These are phyloP conservation scores for Aethionema arabicum DNA, from an alignment of 345 rosid species.

Conservation along the genomic window DNA sequence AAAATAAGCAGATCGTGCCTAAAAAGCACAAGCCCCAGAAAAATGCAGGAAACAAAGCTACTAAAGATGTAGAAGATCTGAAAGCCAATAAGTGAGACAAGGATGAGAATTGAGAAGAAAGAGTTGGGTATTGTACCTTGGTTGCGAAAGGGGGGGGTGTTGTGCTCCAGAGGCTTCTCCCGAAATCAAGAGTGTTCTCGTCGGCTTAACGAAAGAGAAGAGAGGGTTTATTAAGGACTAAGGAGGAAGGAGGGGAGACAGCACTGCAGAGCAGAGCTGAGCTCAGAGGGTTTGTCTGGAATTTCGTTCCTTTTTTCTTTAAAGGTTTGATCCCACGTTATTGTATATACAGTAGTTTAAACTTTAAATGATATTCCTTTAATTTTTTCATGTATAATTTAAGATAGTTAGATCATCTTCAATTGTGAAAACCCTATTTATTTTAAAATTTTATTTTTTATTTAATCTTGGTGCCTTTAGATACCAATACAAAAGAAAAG, in stretches of 20 bases:
- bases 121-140: conserved; percentile 37
- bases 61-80: conserved; percentile 33
- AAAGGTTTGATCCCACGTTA: no score
- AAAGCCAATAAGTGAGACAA: neutral
- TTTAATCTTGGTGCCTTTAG: no score
- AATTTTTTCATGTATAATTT: no score
- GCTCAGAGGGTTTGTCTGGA: conserved; percentile 36
- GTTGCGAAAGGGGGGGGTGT: conserved; percentile 11
- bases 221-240: no score
- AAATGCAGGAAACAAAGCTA: neutral
- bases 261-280: neutral
- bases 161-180: conserved; percentile 29
- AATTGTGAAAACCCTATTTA: no score
- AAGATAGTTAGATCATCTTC: no score
- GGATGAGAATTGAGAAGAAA: neutral
- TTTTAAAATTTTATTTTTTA: no score
- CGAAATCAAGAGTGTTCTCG: conserved; percentile 8
- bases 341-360: no score
- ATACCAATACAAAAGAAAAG: no score
- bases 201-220: neutral
- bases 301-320: conserved; percentile 25
- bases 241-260: no score
- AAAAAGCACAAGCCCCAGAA: neutral
- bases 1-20: neutral
- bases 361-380: no score